Base-by-base conservation (phyloP, 139 green algal species). In the Zygnema circumcarinatum region DNA sequence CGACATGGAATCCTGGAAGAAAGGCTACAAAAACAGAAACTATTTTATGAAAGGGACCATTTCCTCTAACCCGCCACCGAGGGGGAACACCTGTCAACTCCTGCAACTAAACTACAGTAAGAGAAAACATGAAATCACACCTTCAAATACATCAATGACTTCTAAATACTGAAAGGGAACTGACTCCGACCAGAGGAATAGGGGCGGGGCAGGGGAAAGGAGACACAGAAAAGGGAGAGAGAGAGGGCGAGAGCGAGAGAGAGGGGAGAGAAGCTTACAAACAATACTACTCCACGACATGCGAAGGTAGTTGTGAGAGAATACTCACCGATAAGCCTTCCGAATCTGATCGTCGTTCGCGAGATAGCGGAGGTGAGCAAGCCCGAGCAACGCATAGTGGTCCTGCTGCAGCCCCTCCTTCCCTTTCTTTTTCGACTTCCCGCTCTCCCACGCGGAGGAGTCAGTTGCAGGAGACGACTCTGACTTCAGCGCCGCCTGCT, bases 261-360 rank as follows among this genome's bases (percentile, higher is more conserved):
- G 25, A 72, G 54, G 54, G 54, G 25, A 72, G 29, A 72, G 54
- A 72, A 29, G 29, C 25, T 72, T 25, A 72, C n/a, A n/a, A n/a
- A n/a, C n/a, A n/a, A n/a, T n/a, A n/a, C n/a, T n/a, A n/a, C n/a
- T n/a, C n/a, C n/a, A n/a, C n/a, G n/a, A n/a, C n/a, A n/a, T n/a
- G n/a, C n/a, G n/a, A n/a, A n/a, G n/a, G n/a, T n/a, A n/a, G n/a
- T n/a, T n/a, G n/a, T n/a, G n/a, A n/a, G n/a, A n/a, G n/a, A n/a
- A n/a, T 7, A 62, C 47, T 78, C 2, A 74, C 79, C 86, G 31
- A 79, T 92, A 92, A 11, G 87, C 87, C 22, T 92, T 92, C 74
- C 79, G 86, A 29, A 92, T 88, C 86, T 92, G 75, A 35, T 92
- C 87, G 20, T 91, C 86, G 1, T 16, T 91, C 1, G 88, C 88